Percentiles rank a stretch among this genome's conserved stretches.
phyloP scores from a whole-genome alignment of 208 protist genomes.

The Crithidia mellificae region DNA sequence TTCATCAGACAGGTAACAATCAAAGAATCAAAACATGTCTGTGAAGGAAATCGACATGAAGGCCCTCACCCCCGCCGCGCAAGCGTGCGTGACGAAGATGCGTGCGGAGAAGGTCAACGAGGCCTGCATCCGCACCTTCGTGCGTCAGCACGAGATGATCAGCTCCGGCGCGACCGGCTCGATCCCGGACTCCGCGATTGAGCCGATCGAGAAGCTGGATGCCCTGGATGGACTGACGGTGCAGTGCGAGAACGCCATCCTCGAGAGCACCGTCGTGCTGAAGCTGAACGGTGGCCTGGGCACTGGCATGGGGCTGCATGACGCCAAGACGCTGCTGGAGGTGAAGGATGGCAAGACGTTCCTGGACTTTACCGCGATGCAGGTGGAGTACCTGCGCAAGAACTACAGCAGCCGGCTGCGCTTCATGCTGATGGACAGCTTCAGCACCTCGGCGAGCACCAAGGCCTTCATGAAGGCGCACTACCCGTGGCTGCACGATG shows the following conservation, averaged over 20 bases:
- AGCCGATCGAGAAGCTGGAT: slow-evolving; percentile 45
- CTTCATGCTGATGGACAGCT: slow-evolving; percentile 99
- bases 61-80: slow-evolving; percentile 41
- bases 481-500: slow-evolving; percentile 49
- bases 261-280: slow-evolving; percentile 92
- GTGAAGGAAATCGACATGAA: slow-evolving; percentile 25
- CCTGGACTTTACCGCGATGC: slow-evolving; percentile 96
- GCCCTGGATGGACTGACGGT: slow-evolving; percentile 40
- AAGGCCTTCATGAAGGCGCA: slow-evolving; percentile 58
- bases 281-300: slow-evolving; percentile 98
- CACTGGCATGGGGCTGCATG: slow-evolving; percentile 87
- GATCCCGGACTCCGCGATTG: slow-evolving; percentile 59
- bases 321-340: slow-evolving; percentile 92
- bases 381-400: slow-evolving; percentile 93
- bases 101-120: slow-evolving; percentile 52
- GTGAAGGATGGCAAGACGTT: slow-evolving; percentile 95
- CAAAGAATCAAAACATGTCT: neutral
- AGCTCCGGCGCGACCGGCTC: slow-evolving; percentile 44
- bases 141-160: slow-evolving; percentile 59
- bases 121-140: slow-evolving; percentile 66
- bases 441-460: slow-evolving; percentile 96
- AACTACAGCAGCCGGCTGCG: slow-evolving; percentile 86
- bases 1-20: too few relatives aligned
- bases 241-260: slow-evolving; percentile 32
- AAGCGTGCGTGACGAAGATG: slow-evolving; percentile 76